Evolutionary conservation across 179 eudicot genomes (phyloP).

Genomic region (Spergularia azorica): DNA sequence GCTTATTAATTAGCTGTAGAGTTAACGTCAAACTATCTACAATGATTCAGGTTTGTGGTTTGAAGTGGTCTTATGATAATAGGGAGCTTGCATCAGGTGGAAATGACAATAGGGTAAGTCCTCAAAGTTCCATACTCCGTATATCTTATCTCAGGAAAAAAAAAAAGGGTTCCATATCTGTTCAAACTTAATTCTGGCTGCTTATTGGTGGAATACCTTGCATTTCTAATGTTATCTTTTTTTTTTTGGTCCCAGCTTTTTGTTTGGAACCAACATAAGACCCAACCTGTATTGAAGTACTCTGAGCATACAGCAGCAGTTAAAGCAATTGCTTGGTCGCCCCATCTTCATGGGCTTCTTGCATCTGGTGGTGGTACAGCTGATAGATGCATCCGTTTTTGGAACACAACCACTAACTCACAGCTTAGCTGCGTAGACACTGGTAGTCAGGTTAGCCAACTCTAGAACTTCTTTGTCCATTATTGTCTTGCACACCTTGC

Average conservation of each 20-base stretch:
- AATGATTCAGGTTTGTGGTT: constrained; percentile 77
- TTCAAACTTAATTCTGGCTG: neutral
- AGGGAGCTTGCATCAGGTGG: constrained; percentile 99
- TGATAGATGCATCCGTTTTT: constrained; percentile 93
- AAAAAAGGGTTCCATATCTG: too few species aligned
- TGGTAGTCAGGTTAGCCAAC: constrained; percentile 80
- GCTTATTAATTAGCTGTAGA: neutral
- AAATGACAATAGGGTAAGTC: constrained; percentile 85
- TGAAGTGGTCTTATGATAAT: constrained; percentile 94
- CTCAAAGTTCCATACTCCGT: neutral
- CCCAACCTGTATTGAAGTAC: constrained; percentile 79
- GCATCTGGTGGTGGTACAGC: constrained; percentile 99
- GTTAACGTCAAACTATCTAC: constrained; percentile 4
- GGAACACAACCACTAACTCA: constrained; percentile 91
- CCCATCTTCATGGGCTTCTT: constrained; percentile 90
- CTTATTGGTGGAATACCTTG: neutral
- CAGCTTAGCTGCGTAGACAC: constrained; percentile 92
- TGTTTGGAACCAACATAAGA: constrained; percentile 94
- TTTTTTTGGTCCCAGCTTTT: constrained; percentile 53
- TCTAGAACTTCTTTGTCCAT: neutral
- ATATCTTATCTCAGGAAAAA: too few species aligned
- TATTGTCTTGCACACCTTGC: neutral
- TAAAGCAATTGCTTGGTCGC: constrained; percentile 99
- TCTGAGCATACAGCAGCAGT: constrained; percentile 97
- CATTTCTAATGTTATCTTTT: neutral